Base-by-base conservation (phyloP, 208 protist species). In the Acanthamoeba triangularis region DNA sequence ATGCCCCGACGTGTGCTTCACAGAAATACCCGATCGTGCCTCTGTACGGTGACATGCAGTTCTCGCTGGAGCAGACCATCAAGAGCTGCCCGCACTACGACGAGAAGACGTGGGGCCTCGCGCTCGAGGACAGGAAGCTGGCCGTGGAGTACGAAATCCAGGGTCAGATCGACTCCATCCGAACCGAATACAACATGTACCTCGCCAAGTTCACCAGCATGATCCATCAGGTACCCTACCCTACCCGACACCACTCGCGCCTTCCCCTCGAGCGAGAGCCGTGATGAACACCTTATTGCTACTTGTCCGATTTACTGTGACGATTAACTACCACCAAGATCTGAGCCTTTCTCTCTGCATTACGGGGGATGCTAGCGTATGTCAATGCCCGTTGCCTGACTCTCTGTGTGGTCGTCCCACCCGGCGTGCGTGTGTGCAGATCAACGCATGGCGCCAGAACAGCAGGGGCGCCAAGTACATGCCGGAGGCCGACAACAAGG, bases 11-110 rank as follows among this genome's bases (percentile, higher is more conserved):
- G 28, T 82, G 28, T 61, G 37, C 52, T 3, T 0, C 80, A 95
- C 56, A 63, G 93, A 90, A 94, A 69, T 95, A 96, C 74, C 97
- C 97, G 3, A 91, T 97, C 30, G 96, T 98, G 28, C 96, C 97
- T 76, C 87, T 98, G 30, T 98, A 98, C 80, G 98, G 97, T 78
- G 98, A 98, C 94, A 98, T 98, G 97, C 94, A 97, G 54, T 95
- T 98, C 28, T 94, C 94, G 13, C 52, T 98, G 35, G 91, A 96
- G 52, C 91, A 95, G n/a, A 82, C 97, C 35, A 87, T 98, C 25
- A 95, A 97, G 67, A 76, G 67, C 54, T 95, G 87, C 61, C 96
- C 97, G 4, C 69, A 90, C 37, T 92, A 63, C 54, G 96, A 97
- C 41, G 76, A 95, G 41, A 96, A 96, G 41, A 92, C 92, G n/a